Evolutionary conservation across 164 flowering plant species (phyloP).

Genomic region (Annona cherimola): DNA sequence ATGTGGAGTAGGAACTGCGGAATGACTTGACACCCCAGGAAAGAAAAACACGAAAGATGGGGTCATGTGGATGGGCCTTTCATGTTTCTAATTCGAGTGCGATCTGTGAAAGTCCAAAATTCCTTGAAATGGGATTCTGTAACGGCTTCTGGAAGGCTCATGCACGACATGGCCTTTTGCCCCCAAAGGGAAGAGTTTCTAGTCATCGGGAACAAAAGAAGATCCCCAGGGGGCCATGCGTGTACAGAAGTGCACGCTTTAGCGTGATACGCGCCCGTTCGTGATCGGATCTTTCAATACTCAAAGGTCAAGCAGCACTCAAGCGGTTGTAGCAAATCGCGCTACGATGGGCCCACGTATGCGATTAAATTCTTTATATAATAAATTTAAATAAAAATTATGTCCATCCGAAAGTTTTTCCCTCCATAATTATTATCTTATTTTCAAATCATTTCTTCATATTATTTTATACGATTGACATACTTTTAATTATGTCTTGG

Average conservation of each 20-base stretch:
- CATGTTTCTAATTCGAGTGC: background rate
- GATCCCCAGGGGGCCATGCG: background rate
- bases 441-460: too few relatives aligned
- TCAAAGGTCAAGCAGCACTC: too few relatives aligned
- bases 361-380: background rate
- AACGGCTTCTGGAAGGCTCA: background rate
- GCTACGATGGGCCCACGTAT: background rate
- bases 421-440: too few relatives aligned
- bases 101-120: background rate
- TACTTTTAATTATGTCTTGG: too few relatives aligned
- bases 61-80: background rate
- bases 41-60: background rate
- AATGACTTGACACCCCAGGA: background rate
- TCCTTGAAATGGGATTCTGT: background rate
- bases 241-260: background rate
- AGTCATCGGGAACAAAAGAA: background rate
- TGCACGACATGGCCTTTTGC: background rate
- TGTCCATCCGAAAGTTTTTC: too few relatives aligned
- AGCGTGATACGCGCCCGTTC: too few relatives aligned
- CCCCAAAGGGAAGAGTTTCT: background rate
- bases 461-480: too few relatives aligned
- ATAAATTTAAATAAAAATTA: too few relatives aligned
- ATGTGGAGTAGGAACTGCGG: background rate
- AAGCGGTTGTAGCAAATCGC: too few relatives aligned
- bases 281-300: too few relatives aligned